Percentiles rank a stretch among this genome's conserved stretches.
phyloP scores from a whole-genome alignment of 495 filamentous ascomycete species.

The Pseudomonodictys pantanalensis region DNA sequence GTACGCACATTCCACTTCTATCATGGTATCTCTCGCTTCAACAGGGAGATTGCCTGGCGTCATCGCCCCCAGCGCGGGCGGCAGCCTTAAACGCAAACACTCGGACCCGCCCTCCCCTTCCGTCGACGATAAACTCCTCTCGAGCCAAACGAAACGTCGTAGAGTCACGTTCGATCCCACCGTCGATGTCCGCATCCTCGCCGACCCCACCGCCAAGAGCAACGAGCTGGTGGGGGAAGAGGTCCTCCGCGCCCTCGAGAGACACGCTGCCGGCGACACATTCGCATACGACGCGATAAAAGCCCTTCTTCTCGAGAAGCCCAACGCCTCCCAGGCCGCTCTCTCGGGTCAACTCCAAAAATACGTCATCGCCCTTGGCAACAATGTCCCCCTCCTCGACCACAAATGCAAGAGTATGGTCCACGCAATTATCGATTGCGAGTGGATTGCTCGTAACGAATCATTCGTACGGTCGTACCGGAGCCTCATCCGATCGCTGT shows the following conservation, averaged over 20 bases:
- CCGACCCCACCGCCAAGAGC: slow-evolving; percentile 57
- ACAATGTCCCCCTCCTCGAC: slow-evolving; percentile 65
- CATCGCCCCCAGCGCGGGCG: slow-evolving; percentile 32
- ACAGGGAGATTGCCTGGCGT: slow-evolving; percentile 40
- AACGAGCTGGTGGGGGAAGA: slow-evolving; percentile 63
- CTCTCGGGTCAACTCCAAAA: slow-evolving; percentile 59
- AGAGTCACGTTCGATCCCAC: slow-evolving; percentile 68
- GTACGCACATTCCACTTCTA: background rate
- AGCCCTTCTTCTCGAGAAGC: slow-evolving; percentile 57
- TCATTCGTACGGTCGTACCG: slow-evolving; percentile 75
- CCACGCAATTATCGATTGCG: slow-evolving; percentile 64
- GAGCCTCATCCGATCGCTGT: slow-evolving; percentile 74
- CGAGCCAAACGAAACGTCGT: slow-evolving; percentile 42
- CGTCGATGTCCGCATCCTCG: slow-evolving; percentile 59
- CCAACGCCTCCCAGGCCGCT: slow-evolving; percentile 47
- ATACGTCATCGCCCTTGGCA: slow-evolving; percentile 76
- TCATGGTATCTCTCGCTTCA: slow-evolving; percentile 49
- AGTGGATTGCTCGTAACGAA: slow-evolving; percentile 84
- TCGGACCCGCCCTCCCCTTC: slow-evolving; percentile 40
- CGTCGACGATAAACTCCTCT: slow-evolving; percentile 33
- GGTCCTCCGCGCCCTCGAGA: slow-evolving; percentile 69
- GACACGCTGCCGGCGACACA: slow-evolving; percentile 62
- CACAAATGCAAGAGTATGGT: slow-evolving; percentile 73
- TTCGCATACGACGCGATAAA: slow-evolving; percentile 71
- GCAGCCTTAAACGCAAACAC: slow-evolving; percentile 40